Base-by-base conservation (phyloP, 495 filamentous ascomycete genomes). In the Xylaria palmicola region DNA sequence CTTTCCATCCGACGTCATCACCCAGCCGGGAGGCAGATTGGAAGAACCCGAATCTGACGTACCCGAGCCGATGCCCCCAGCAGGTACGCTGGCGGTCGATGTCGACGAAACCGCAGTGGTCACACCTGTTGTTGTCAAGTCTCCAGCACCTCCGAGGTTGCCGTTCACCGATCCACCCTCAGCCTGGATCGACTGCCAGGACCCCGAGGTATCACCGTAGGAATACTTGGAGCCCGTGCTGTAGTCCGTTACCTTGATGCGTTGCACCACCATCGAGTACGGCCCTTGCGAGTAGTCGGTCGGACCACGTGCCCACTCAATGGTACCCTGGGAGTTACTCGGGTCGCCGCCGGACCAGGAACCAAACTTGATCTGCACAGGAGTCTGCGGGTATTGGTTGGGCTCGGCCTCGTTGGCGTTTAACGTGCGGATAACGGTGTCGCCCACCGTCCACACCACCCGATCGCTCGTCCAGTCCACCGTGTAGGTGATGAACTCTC, bases 261-360 rank as follows among this genome's bases (percentile, higher is more conserved):
- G 86, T 73, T 90, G 87, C 64, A 97, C 83, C 52, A 84, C 76
- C 94, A 98, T 98, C 48, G 81, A 85, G 78, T 86, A 98, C 0
- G 94, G 93, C 1, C 90, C 94, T 54, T 81, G 62, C 50, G 82
- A 81, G 70, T 92, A 96, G 72, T 93, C 86, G 20, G 89, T 93
- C 34, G 79, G 80, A 32, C 94, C 94, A 36, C 86, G 84, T 59
- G 94, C 91, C 94, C 94, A 98, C 56, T 86, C 52, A 48, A 97
- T 90, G 13, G 93, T 97, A 57, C 90, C 91, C 10, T 83, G 71
- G 8, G 83, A 69, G 68, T 93, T 92, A 64, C 71, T 71, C 1
- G 86, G 72, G 68, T 95, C 93, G 70, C 93, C 93, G 65, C 89
- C 93, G 51, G 86, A 83, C 94, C 94, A 97, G 55, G 87, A 79